Base-by-base conservation (phyloP, 2,329 filamentous ascomycete genomes). In the Rosellinia necatrix region DNA sequence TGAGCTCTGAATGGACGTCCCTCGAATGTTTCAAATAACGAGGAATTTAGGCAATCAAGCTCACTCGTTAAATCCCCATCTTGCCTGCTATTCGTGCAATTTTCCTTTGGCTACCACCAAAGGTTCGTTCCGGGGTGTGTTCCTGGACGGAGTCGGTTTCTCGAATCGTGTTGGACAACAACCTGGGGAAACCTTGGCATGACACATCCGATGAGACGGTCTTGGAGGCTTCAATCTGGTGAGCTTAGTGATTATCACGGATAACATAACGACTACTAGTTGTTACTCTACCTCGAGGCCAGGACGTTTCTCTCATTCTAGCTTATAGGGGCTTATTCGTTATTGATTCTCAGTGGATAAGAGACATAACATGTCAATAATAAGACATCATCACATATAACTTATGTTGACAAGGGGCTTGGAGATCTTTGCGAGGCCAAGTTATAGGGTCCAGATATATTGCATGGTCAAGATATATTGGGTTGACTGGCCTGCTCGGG, bases 1-100 rank as follows among this genome's bases (percentile, higher is more conserved):
- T 25, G 37, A 52, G 34, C 46, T 51, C 51, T 56, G 44, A 63
- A 58, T 64, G 50, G 60, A 60, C 47, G 57, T 62, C 57, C 59
- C 49, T 61, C 56, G 62, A 24, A 41, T 60, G 66, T 68, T 67
- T 67, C 64, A 64, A 56, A 61, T 66, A 68, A 66, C 59, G 61
- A 61, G 58, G 54, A 61, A 50, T 68, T 66, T 66, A 69, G 51
- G 42, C 57, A 56, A 52, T 49, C 44, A 53, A 49, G 21, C 52
- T 12, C 32, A 47, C 32, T 56, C 41, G 42, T 41, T 30, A 8
- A n/a, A n/a, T 15, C 29, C 29, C 30, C 25, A 15, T 41, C 41
- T 56, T 41, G 27, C 22, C 37, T 59, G 19, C 43, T 29, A 51
- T 58, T 58, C 30, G 54, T 40, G 35, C 46, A 47, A 50, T 42